Conservation (phyloP, 2,329 filamentous ascomycete species). For the Cercospora sojina region DNA sequence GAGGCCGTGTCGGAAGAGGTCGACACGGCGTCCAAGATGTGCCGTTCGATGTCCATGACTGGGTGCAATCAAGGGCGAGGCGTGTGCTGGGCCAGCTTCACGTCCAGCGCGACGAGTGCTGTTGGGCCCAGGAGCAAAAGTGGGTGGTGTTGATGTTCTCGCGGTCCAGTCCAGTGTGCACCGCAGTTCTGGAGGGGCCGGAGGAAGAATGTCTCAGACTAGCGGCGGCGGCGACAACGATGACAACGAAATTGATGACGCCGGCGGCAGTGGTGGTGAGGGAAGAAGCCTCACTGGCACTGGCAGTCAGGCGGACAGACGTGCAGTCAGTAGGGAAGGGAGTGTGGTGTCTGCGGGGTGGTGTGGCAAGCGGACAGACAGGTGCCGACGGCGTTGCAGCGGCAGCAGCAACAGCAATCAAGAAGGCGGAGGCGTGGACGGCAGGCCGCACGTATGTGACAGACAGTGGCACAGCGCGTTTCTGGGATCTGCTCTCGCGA, state of each 20-base stretch:
- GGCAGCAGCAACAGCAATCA: background rate
- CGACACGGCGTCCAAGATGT: slow-evolving; percentile 28
- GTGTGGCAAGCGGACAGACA: slow-evolving; percentile 15
- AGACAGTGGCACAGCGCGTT: slow-evolving; percentile 19
- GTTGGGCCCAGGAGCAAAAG: background rate
- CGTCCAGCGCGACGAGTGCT: background rate
- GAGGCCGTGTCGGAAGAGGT: slow-evolving; percentile 15
- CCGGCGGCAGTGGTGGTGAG: background rate
- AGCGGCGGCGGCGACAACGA: background rate
- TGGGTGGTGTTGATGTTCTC: background rate
- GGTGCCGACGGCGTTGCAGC: slow-evolving; percentile 14
- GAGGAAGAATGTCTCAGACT: background rate
- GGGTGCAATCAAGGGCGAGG: background rate
- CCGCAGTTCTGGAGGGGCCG: background rate
- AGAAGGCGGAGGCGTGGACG: background rate
- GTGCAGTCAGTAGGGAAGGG: slow-evolving; percentile 12
- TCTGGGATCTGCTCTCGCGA: slow-evolving; percentile 23
- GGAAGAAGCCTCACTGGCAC: slow-evolving; percentile 3
- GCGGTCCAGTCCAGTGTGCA: background rate
- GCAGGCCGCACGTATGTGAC: slow-evolving; percentile 15
- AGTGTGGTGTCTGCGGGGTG: slow-evolving; percentile 6
- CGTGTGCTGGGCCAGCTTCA: slow-evolving; percentile 1
- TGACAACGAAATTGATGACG: background rate
- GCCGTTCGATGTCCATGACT: slow-evolving; percentile 30
- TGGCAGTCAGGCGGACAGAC: background rate